Percentiles rank a stretch among this genome's conserved stretches.
phyloP scores from a whole-genome alignment of 768 basidiomycete species.

The Auriculariales sp. region DNA sequence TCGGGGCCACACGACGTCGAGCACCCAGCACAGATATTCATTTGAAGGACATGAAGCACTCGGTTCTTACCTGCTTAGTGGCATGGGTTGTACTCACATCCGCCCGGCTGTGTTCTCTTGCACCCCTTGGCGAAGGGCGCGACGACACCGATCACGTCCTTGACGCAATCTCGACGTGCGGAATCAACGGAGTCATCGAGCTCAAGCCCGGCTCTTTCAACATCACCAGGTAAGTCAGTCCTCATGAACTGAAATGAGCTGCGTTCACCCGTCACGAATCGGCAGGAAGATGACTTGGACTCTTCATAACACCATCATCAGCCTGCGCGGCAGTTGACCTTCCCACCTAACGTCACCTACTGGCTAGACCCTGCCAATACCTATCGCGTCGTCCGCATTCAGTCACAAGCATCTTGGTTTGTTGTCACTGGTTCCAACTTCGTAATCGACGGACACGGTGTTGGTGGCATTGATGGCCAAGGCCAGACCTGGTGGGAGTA shows the following conservation, averaged over 20 bases:
- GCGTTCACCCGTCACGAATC: not conserved
- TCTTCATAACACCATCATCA: constrained; percentile 1
- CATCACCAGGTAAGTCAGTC: constrained; percentile 29
- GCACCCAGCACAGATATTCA: no score
- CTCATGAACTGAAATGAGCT: not conserved
- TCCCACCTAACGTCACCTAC: constrained; percentile 35
- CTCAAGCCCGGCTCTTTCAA: constrained; percentile 33
- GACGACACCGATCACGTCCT: constrained; percentile 33
- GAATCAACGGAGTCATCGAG: constrained; percentile 29
- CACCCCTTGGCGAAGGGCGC: constrained; percentile 21
- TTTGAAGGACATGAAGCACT: no score
- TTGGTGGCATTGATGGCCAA: constrained; percentile 44
- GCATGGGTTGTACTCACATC: no score
- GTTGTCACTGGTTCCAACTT: constrained; percentile 43
- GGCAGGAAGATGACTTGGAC: constrained; percentile 7
- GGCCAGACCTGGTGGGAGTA: constrained; percentile 48
- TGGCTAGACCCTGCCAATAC: constrained; percentile 43
- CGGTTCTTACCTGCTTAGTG: no score
- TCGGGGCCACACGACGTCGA: no score
- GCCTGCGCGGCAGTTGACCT: constrained; percentile 19
- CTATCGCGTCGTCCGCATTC: constrained; percentile 44
- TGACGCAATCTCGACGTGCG: constrained; percentile 32
- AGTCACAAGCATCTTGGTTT: constrained; percentile 53
- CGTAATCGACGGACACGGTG: constrained; percentile 37
- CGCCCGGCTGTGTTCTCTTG: no score